Evolutionary conservation across 129 eudicot species (phyloP), one percentile per base, ranked within the genome.

Genomic region (Helichrysum umbraculigerum): DNA sequence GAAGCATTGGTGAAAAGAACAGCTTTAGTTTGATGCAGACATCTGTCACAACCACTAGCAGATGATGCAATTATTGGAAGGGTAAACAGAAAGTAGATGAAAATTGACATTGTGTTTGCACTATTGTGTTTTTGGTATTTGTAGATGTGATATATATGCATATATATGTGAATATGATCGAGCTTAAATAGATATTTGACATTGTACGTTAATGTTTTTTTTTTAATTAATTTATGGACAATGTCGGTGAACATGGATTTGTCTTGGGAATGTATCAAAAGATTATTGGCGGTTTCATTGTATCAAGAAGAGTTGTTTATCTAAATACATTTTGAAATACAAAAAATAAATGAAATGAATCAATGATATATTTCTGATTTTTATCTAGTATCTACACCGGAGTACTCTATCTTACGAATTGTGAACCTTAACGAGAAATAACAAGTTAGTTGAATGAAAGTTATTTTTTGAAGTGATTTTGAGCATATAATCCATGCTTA

Each of bases 21-120:
- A 66, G 83, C 83, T 80, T 68, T 80, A 58, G 83, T 66, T 67
- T 80, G 79, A 74, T 80, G 83, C 71, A 80, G 75, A 74, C 83
- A 80, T 80, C 83, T 80, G 68, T 80, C 83, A 29, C 83, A 80
- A 74, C 42, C 71, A 80, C 72, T 67, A 71, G 69, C 35, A 35
- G 76, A 66, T 34, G 83, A 80, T 25, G 79, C 63, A 56, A 63
- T 61, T 44, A 80, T 44, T 10, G 75, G 51, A 66, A 80, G 79
- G 37, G 79, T 74, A 73, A 74, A 58, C 58, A 74, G 64, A 44
- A 74, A 74, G 66, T 41, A 80, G 71, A 80, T 10, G 69, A 80
- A 74, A 50, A 74, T 68, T 44, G 84, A 20, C 84, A 80, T 80
- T 74, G 79, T 74, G 62, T 57, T 57, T 73, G 57, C 15, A 25